Conservation (phyloP, 2,329 filamentous ascomycete species). For the Phyllosticta ampelicida region DNA sequence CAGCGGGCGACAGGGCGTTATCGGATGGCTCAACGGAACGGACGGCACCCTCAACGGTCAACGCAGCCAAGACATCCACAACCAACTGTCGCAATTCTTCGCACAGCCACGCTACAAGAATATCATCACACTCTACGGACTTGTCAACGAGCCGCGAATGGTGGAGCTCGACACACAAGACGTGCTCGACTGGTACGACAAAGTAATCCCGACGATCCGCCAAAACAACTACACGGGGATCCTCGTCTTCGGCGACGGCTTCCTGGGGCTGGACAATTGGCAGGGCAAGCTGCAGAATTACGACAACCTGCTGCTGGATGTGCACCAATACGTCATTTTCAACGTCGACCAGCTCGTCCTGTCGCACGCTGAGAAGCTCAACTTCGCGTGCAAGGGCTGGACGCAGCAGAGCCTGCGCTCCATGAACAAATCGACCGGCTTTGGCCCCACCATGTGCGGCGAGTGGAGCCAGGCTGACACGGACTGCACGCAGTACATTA, state of each 20-base stretch:
- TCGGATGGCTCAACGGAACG: conserved; percentile 86
- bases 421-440: conserved; percentile 65
- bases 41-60: conserved; percentile 68
- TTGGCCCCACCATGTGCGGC: conserved; percentile 86
- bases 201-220: conserved; percentile 62
- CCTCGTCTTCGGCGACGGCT: conserved; percentile 87
- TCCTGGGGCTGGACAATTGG: conserved; percentile 86
- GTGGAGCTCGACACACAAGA: conserved; percentile 47
- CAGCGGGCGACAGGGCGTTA: conserved; percentile 68
- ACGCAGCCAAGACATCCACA: conserved; percentile 76
- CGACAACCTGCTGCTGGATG: conserved; percentile 74
- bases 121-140: conserved; percentile 82
- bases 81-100: conserved; percentile 83
- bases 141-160: conserved; percentile 93
- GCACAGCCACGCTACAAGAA: conserved; percentile 87
- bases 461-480: conserved; percentile 98
- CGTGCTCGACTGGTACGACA: conserved; percentile 70
- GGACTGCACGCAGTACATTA: conserved; percentile 78
- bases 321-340: conserved; percentile 98
- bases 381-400: conserved; percentile 84
- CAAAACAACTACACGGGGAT: conserved; percentile 62
- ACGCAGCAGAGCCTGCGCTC: conserved; percentile 63
- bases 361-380: conserved; percentile 71
- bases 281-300: conserved; percentile 66
- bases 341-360: conserved; percentile 77